Conservation (phyloP, 192 early-diverging fungal species). For the Lunasporangiospora selenospora region DNA sequence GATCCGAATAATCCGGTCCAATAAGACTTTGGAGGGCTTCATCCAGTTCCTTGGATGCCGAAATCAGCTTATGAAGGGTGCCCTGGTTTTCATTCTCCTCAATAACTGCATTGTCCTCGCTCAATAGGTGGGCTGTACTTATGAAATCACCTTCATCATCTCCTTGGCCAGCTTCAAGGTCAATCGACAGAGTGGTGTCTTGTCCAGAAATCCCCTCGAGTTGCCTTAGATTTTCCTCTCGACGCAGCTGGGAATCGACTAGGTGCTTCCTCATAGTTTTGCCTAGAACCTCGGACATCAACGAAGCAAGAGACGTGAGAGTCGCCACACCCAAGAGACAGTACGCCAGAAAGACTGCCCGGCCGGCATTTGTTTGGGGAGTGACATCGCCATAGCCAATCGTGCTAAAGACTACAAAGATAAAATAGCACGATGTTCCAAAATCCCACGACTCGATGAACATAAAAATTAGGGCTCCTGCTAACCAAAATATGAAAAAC, state of each 20-base stretch:
- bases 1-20: background rate
- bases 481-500: constrained; percentile 26
- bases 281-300: constrained; percentile 25
- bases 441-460: constrained; percentile 29
- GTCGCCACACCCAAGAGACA: constrained; percentile 26
- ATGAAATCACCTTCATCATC: constrained; percentile 2
- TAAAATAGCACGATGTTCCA: constrained; percentile 19
- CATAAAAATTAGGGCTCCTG: constrained; percentile 26
- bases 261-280: constrained; percentile 28
- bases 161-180: background rate
- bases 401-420: constrained; percentile 19
- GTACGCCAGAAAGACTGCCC: constrained; percentile 18
- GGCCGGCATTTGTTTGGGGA: constrained; percentile 11
- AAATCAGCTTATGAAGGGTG: constrained; percentile 17
- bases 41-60: constrained; percentile 17
- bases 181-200: background rate
- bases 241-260: constrained; percentile 15
- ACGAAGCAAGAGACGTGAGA: constrained; percentile 31
- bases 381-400: constrained; percentile 33
- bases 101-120: background rate
- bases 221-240: background rate
- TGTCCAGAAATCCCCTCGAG: constrained; percentile 8
- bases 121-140: background rate
- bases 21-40: constrained; percentile 19
- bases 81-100: constrained; percentile 7